phyloP scores from a whole-genome alignment of 176 grass and related monocot genomes.

The Juncus effusus region DNA sequence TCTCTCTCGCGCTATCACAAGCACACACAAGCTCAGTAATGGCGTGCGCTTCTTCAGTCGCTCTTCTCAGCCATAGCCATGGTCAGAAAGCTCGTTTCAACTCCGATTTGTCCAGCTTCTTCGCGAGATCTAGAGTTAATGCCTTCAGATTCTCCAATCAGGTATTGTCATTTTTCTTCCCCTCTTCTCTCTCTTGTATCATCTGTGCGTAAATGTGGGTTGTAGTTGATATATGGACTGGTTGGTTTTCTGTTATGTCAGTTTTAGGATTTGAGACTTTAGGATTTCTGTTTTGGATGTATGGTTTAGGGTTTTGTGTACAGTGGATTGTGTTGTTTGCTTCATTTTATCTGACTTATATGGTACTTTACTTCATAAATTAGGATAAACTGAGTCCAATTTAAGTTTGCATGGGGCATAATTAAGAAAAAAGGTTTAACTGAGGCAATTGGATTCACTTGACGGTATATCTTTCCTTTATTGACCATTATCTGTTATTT shows the following conservation, averaged over 20 bases:
- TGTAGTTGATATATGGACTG: not conserved
- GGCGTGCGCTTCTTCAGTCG: conserved; percentile 2
- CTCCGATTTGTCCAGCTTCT: too few species aligned
- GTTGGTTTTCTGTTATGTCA: not conserved
- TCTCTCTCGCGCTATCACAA: not conserved
- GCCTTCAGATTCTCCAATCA: not conserved
- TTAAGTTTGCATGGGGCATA: not conserved
- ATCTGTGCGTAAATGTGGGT: not conserved
- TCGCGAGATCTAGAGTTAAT: conserved; percentile 1
- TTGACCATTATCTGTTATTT: conserved; percentile 5
- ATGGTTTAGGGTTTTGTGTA: not conserved
- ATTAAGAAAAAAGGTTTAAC: too few species aligned
- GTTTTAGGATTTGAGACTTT: not conserved
- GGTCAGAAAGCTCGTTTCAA: not conserved
- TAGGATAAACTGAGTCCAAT: not conserved
- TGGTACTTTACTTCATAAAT: not conserved
- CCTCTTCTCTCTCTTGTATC: not conserved
- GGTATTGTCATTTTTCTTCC: conserved; percentile 15
- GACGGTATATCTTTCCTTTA: not conserved
- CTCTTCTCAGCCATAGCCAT: conserved; percentile 5
- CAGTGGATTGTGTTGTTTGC: too few species aligned
- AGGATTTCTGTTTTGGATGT: not conserved
- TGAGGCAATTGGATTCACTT: not conserved
- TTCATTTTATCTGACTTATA: not conserved
- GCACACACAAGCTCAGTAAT: too few species aligned